Evolutionary conservation across 2,329 filamentous ascomycete genomes (phyloP).

Genomic region (Delphinella strobiligena): DNA sequence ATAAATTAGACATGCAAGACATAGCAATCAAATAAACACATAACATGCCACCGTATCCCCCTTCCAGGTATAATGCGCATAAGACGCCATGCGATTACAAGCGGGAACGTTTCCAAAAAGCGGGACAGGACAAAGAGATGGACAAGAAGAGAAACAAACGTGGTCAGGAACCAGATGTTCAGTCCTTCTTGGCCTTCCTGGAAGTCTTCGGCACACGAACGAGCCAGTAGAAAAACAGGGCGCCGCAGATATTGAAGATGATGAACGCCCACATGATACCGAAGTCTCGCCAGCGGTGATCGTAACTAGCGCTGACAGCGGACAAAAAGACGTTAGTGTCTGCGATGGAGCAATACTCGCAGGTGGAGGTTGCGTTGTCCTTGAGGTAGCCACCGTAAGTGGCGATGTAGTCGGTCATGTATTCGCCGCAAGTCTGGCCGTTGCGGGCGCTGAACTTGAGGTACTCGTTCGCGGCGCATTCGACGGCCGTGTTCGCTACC

Average conservation of each 20-base stretch:
- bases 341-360: conserved; percentile 29
- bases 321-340: conserved; percentile 32
- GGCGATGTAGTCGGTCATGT: conserved; percentile 24
- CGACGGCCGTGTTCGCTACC: conserved; percentile 53
- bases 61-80: too few species aligned
- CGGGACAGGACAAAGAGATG: too few species aligned
- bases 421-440: conserved; percentile 30
- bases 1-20: too few species aligned
- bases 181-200: conserved; percentile 29
- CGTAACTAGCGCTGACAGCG: conserved; percentile 30
- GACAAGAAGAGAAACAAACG: too few species aligned
- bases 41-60: too few species aligned
- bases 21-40: too few species aligned
- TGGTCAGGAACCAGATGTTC: too few species aligned
- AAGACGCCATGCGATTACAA: too few species aligned
- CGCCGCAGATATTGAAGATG: conserved; percentile 38
- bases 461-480: conserved; percentile 59
- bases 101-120: too few species aligned
- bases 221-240: conserved; percentile 42
- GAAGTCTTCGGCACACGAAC: conserved; percentile 39
- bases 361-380: conserved; percentile 20
- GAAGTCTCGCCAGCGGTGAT: conserved; percentile 41
- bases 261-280: conserved; percentile 43
- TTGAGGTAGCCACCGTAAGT: conserved; percentile 24
- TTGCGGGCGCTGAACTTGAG: conserved; percentile 51